Conservation (phyloP, 441 rosid species). For the Adansonia gregorii region DNA sequence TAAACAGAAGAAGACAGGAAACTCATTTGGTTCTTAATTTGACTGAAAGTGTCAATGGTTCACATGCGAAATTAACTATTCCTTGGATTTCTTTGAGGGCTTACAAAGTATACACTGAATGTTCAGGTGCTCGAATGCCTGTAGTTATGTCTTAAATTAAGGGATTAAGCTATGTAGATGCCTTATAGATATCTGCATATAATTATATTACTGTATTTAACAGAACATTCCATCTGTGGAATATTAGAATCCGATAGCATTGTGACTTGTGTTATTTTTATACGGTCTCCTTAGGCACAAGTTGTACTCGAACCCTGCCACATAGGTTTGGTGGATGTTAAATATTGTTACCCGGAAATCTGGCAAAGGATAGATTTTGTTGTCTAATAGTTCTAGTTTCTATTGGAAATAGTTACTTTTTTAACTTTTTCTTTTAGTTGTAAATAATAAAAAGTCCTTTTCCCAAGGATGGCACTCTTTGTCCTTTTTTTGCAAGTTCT, state of each 20-base stretch:
- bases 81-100: not conserved
- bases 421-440: not conserved
- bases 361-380: not conserved
- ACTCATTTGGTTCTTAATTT: not conserved
- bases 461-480: not conserved
- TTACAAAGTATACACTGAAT: not conserved
- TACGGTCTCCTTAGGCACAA: not conserved
- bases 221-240: too few relatives aligned
- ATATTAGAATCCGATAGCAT: too few relatives aligned
- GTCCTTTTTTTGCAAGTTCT: not conserved
- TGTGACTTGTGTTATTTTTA: not conserved
- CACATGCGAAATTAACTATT: not conserved
- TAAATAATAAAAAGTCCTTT: not conserved
- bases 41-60: not conserved
- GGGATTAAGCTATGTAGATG: not conserved
- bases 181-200: not conserved
- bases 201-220: too few relatives aligned
- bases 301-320: not conserved
- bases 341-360: not conserved
- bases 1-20: not conserved
- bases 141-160: not conserved
- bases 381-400: not conserved
- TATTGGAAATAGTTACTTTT: not conserved
- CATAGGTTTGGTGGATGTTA: not conserved
- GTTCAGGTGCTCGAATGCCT: not conserved